A percentile compares a stretch with the other conserved stretches of the same genome.
phyloP scores from a whole-genome alignment of 2,329 filamentous ascomycete species.

The Hypoxylon sp. region DNA sequence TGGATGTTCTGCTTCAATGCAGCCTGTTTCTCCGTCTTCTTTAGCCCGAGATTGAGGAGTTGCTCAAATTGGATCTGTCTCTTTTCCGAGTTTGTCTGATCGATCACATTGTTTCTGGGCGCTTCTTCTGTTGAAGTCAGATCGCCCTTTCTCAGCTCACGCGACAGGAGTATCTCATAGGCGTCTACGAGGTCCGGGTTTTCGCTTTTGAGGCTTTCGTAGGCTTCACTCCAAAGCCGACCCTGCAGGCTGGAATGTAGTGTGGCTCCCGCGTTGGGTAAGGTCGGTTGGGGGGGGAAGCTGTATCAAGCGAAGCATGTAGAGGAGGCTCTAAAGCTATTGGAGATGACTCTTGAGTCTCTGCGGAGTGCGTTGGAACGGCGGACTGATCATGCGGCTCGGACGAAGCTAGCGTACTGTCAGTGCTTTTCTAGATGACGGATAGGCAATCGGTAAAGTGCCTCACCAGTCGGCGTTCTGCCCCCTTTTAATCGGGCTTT shows the following conservation, averaged over 20 bases:
- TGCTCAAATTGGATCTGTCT: conserved; percentile 42
- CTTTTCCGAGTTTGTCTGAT: conserved; percentile 1
- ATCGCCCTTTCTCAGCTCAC: conserved; percentile 8
- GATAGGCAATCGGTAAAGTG: background rate
- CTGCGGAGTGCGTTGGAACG: background rate
- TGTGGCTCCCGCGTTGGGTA: background rate
- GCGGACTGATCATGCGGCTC: background rate
- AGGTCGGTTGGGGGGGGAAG: background rate
- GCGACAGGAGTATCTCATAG: conserved; percentile 38
- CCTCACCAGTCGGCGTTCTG: background rate
- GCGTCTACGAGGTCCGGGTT: conserved; percentile 36
- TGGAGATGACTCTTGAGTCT: background rate
- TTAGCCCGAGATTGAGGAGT: conserved; percentile 42
- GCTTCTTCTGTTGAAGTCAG: background rate
- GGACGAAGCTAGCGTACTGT: background rate
- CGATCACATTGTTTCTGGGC: background rate
- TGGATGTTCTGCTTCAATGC: conserved; percentile 39
- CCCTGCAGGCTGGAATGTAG: background rate
- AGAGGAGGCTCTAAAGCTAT: background rate
- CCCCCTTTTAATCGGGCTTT: background rate
- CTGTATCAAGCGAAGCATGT: background rate
- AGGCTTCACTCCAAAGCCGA: conserved; percentile 39
- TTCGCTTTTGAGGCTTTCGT: conserved; percentile 41
- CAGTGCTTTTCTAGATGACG: background rate
- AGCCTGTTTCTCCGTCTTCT: conserved; percentile 39